These are phyloP conservation scores for Kluyveromyces starmeri DNA, from an alignment of 805 yeast species.

Conservation along the genomic window DNA sequence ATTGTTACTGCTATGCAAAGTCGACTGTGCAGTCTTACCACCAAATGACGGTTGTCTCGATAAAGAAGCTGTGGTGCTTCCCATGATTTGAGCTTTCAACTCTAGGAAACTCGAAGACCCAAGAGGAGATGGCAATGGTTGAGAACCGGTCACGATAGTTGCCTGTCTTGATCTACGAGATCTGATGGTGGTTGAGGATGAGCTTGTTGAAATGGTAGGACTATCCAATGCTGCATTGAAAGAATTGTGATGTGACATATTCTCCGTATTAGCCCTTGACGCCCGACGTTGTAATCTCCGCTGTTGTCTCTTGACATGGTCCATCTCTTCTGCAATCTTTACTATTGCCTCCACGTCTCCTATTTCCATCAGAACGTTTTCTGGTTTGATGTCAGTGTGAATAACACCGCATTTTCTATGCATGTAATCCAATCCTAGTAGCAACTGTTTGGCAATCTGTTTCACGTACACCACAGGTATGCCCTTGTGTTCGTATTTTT, in stretches of 20 bases:
- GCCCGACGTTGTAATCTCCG: conserved; percentile 35
- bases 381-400: conserved; percentile 73
- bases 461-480: conserved; percentile 70
- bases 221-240: not conserved
- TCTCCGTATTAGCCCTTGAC: conserved; percentile 18
- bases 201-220: conserved; percentile 1
- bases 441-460: conserved; percentile 70
- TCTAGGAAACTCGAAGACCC: conserved; percentile 39
- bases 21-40: conserved; percentile 7
- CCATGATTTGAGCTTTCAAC: conserved; percentile 24
- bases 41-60: conserved; percentile 11
- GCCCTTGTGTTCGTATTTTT: conserved; percentile 68
- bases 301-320: conserved; percentile 38
- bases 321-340: conserved; percentile 52
- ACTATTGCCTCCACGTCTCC: conserved; percentile 78
- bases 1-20: conserved; percentile 2
- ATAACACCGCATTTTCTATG: conserved; percentile 61
- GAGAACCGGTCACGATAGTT: conserved; percentile 80
- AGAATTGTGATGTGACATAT: not conserved
- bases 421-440: conserved; percentile 55
- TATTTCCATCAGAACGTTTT: conserved; percentile 69
- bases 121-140: conserved; percentile 85
- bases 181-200: conserved; percentile 4
- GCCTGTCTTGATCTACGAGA: conserved; percentile 52
- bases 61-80: conserved; percentile 9